Base-by-base conservation (phyloP, 306 rosid genomes). In the Parietaria judaica region DNA sequence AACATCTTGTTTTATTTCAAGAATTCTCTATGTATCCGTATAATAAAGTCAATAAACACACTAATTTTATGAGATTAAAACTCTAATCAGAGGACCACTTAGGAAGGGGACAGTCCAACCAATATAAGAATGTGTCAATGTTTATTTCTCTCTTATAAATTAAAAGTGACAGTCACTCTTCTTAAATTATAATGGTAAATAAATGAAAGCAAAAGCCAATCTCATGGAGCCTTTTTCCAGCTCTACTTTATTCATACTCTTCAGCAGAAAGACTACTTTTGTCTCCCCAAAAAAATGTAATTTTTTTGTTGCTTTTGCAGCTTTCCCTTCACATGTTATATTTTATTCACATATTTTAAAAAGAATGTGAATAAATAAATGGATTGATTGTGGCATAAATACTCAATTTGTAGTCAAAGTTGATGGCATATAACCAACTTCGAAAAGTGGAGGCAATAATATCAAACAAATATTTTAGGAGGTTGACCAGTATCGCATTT, bases 31-130 rank as follows among this genome's bases (percentile, higher is more conserved):
- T n/a, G n/a, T n/a, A n/a, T 59, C 51, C 16, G 53, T 23, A 23
- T 23, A 23, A 23, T 23, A 23, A 34, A 8, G 45, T 41, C 45
- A 41, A 41, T 41, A 5, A 41, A 8, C 3, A 51, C 16, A 41
- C 55, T 34, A 63, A 63, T 67, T 43, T 14, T 61, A 61, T 14
- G 16, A 73, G 68, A 69, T 64, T 69, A 58, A 11, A 67, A 65
- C 60, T 75, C 66, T 43, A 44, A 23, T 48, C 61, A 36, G 36
- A 50, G 64, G 80, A 66, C 58, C 47, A 57, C 63, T 45, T 23
- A 14, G 35, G 49, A 51, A 62, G 47, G 60, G 56, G 66, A 61
- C 69, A 61, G 50, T 55, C 23, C 34, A 56, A 61, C 66, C 23
- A 50, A 72, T 58, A 66, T 39, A 17, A 45, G 17, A 14, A 11